Evolutionary conservation across 306 rosid genomes (phyloP), one percentile per base, ranked within the genome.

Genomic region (Bauhinia variegata): DNA sequence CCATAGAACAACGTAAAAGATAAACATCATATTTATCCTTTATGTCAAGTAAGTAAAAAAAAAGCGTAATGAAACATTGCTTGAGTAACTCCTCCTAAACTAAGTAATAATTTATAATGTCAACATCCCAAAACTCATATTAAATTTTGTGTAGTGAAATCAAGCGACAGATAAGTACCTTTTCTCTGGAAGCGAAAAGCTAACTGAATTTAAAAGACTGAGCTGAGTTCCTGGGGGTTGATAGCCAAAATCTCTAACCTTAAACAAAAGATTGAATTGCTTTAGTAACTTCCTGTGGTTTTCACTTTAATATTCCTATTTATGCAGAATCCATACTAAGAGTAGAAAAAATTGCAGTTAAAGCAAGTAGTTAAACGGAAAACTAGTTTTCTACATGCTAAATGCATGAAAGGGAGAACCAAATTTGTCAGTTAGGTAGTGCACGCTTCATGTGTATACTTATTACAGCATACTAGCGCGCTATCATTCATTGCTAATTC

Each of bases 221-320:
- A 78, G 75, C 83, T 92, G 88, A 8, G 91, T 87, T 77, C 98
- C 98, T 1, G 96, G 95, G 2, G 93, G 89, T 65, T 87, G 91
- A 83, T 89, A 92, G 80, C 87, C 74, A 47, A 86, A 86, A 72
- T 87, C 92, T 82, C 72, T 84, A 52, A 86, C 98, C 98, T 87
- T 48, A 36, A 37, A 28, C 52, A 65, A 62, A 6, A 56, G 0
- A 42, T 11, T 15, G 46, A 19, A 74, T 8, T n/a, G 10, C 16
- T 38, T 65, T 12, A 70, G 38, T 36, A 54, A 63, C 13, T 41
- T 49, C 19, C 64, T 5, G 37, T 15, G 63, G 54, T 53, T 64
- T 56, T 54, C 53, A 48, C 30, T 14, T 11, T 13, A 60, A 43
- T 12, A 15, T 6, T 14, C 67, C 44, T 13, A 36, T 49, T 32